phyloP scores from a whole-genome alignment of 1,284 basidiomycete species.

The Cutaneotrichosporon sp. region DNA sequence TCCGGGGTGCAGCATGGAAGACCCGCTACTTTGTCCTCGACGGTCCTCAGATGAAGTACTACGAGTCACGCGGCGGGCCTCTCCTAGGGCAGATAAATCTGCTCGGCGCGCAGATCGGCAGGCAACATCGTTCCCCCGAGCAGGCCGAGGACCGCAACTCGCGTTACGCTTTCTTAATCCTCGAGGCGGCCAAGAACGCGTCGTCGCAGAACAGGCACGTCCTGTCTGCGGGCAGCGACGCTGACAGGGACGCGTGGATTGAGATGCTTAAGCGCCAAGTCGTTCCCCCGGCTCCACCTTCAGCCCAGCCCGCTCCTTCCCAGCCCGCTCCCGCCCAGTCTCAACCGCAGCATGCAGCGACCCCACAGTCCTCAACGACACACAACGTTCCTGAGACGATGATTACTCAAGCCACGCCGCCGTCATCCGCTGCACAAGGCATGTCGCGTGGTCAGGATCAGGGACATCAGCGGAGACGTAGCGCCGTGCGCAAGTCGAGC shows the following conservation, averaged over 20 bases:
- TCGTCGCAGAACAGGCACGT: conserved; percentile 73
- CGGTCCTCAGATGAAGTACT: conserved; percentile 84
- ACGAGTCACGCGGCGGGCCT: conserved; percentile 85
- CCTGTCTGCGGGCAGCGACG: conserved; percentile 90
- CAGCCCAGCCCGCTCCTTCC: conserved; percentile 30
- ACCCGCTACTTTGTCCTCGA: conserved; percentile 89
- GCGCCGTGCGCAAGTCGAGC: conserved; percentile 47
- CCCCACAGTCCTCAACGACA: conserved; percentile 39
- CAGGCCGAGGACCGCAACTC: conserved; percentile 81
- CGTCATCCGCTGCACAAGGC: not conserved
- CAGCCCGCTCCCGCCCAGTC: conserved; percentile 35
- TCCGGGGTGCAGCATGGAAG: conserved; percentile 76
- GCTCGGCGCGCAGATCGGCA: conserved; percentile 78
- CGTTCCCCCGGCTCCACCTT: conserved; percentile 47
- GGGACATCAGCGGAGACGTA: conserved; percentile 24
- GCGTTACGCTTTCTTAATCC: conserved; percentile 92
- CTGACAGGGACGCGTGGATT: conserved; percentile 90
- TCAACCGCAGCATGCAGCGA: conserved; percentile 23
- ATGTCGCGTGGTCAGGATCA: not conserved
- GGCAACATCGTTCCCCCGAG: conserved; percentile 57
- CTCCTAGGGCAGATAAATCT: conserved; percentile 85
- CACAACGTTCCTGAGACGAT: conserved; percentile 49
- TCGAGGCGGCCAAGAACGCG: conserved; percentile 66
- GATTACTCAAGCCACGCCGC: not conserved
- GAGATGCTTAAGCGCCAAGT: conserved; percentile 77